Base-by-base conservation (phyloP, 345 rosid species). In the Excoecaria agallocha region DNA sequence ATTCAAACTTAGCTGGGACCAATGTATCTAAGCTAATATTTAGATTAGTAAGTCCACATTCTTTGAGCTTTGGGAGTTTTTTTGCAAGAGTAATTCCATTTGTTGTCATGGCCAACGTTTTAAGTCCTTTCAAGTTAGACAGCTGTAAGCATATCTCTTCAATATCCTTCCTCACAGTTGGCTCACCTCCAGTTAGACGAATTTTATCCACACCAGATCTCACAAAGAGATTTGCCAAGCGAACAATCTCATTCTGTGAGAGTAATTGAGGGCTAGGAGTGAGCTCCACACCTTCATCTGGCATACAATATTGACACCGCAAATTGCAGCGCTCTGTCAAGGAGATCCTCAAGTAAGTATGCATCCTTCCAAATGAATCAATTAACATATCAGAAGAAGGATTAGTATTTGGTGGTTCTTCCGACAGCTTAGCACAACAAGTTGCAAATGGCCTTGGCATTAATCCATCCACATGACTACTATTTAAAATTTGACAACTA, bases 221-320 rank as follows among this genome's bases (percentile, higher is more conserved):
- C 30, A 93, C 98, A 72, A 93, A 95, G 22, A 95, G 89, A 78
- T 79, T 55, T 57, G 96, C 93, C 77, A 95, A 77, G 66, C 82
- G 88, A 68, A 93, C 73, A 63, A 93, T 88, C 91, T 95, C 98
- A 45, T 81, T 65, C 62, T 65, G 85, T 0, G 90, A 84, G 10
- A 95, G 84, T 72, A 95, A 76, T 57, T 85, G 86, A 45, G 99
- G 85, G 22, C 61, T 75, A 15, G 96, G 90, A 75, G 96, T 89
- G 63, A 95, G 97, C 49, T 91, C 94, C 71, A 88, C 93, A 5
- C 99, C 99, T 68, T 93, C 99, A 16, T 90, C 77, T 0, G 98
- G 98, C 99, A 93, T 93, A 81, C 98, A 95, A 61, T 95, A 95
- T 57, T 90, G 98, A 80, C 99, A 95, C 60, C 97, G 83, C n/a